Base-by-base conservation (phyloP, 2,329 filamentous ascomycete species). In the Orbilia blumenaviensis region DNA sequence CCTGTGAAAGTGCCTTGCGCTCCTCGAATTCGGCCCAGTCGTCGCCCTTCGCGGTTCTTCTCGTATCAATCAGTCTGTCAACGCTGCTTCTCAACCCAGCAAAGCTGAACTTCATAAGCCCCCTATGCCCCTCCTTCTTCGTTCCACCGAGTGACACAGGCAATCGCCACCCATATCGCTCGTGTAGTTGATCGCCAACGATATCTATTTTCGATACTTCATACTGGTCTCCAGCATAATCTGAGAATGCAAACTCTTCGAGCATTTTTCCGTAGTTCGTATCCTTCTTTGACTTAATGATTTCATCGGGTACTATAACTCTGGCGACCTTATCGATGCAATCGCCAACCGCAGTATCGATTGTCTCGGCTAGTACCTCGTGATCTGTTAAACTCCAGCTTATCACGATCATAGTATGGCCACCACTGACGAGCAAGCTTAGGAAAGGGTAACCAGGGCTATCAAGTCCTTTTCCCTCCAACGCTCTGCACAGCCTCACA, bases 321-420 rank as follows among this genome's bases (percentile, higher is more conserved):
- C 95, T 89, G 6, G 92, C 93, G 69, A 89, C 87, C 83, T 98
- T 97, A 85, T 99, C 95, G 34, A 99, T 85, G 80, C 92, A 89
- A 83, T 97, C 92, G 56, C 95, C 95, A 72, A 97, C 85, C n/a
- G 95, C 93, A 77, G 94, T 89, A 83, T 96, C 93, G n/a, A 83
- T 84, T 0, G 91, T 91, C 14, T 87, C 85, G 16, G 91, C 93
- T 25, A 98, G 84, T 72, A 96, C 88, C 52, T 85, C 84, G 83
- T 98, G 94, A 25, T 89, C 85, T 25, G 86, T 88, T 1, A 95
- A 84, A 2, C 86, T 86, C 41, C 84, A 84, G 6, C 93, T 96
- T 80, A 91, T 88, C 42, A 97, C 88, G 18, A 99, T 88, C 82
- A 96, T 88, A 0, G 94, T 94, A 84, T 99, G 94, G 0, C 95